Evolutionary conservation across 2,329 filamentous ascomycete genomes (phyloP).

Genomic region (Ophioceras dolichostomum): DNA sequence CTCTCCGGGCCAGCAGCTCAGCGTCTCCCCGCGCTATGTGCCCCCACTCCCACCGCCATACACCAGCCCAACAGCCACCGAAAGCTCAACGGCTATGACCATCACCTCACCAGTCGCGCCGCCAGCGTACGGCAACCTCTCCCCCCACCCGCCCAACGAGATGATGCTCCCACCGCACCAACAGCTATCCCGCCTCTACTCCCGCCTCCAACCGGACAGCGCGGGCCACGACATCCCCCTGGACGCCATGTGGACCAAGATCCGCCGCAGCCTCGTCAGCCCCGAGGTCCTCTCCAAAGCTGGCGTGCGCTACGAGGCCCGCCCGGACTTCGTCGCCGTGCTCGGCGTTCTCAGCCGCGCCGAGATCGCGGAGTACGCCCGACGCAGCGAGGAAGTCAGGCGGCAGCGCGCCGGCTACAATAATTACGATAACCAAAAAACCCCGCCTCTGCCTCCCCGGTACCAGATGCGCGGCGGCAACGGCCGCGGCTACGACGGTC

Average conservation of each 20-base stretch:
- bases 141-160: constrained; percentile 7
- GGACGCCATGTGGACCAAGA: constrained; percentile 48
- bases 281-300: constrained; percentile 42
- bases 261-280: constrained; percentile 42
- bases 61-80: constrained; percentile 7
- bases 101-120: constrained; percentile 14
- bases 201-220: constrained; percentile 41
- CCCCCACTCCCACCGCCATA: constrained; percentile 18
- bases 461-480: not conserved
- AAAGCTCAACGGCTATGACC: not conserved
- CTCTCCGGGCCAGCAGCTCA: constrained; percentile 16
- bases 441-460: constrained; percentile 7
- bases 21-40: constrained; percentile 26
- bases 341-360: constrained; percentile 40
- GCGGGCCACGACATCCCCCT: constrained; percentile 42
- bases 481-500: not conserved
- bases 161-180: constrained; percentile 10
- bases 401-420: constrained; percentile 20
- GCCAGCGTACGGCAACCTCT: constrained; percentile 20
- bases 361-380: constrained; percentile 38
- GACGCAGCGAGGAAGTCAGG: constrained; percentile 33
- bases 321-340: constrained; percentile 47
- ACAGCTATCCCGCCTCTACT: constrained; percentile 9
- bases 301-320: constrained; percentile 46
- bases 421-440: constrained; percentile 5